Evolutionary conservation across 331 rosid genomes (phyloP).

Genomic region (Ulmus americana): DNA sequence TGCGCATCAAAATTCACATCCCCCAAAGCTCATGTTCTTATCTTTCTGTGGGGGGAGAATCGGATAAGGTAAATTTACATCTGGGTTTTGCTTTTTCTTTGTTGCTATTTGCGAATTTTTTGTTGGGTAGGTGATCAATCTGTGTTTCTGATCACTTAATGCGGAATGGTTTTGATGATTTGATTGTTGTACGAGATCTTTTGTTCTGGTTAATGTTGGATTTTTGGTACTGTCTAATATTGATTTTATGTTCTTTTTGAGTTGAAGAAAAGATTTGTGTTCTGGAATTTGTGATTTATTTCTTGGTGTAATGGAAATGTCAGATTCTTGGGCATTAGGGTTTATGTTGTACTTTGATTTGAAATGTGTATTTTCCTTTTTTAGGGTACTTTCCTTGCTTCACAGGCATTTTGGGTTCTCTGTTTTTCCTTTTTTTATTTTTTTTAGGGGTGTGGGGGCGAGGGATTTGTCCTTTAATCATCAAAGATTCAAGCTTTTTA

Average conservation of each 20-base stretch:
- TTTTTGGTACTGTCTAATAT: not conserved
- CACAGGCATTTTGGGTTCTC: conserved; percentile 1
- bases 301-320: conserved; percentile 27
- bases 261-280: not conserved
- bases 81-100: conserved; percentile 18
- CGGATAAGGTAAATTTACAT: conserved; percentile 35
- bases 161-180: conserved; percentile 11
- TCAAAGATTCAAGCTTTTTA: not conserved
- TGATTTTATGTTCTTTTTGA: conserved; percentile 3
- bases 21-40: conserved; percentile 11
- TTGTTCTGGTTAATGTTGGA: conserved; percentile 8
- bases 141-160: conserved; percentile 3
- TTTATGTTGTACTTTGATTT: conserved; percentile 31
- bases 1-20: conserved; percentile 11
- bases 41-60: conserved; percentile 1
- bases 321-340: conserved; percentile 36
- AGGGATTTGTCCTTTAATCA: not conserved
- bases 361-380: conserved; percentile 6
- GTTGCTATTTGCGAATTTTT: not conserved
- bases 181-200: conserved; percentile 4
- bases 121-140: conserved; percentile 11
- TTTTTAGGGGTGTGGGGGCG: not conserved
- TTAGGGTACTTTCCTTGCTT: conserved; percentile 20
- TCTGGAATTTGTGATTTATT: conserved; percentile 15
- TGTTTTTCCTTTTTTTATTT: not conserved